Percentiles rank a stretch among this genome's conserved stretches.
Evolutionary conservation across 2,329 filamentous ascomycete species (phyloP).

Genomic region (Botrytis paeoniae): DNA sequence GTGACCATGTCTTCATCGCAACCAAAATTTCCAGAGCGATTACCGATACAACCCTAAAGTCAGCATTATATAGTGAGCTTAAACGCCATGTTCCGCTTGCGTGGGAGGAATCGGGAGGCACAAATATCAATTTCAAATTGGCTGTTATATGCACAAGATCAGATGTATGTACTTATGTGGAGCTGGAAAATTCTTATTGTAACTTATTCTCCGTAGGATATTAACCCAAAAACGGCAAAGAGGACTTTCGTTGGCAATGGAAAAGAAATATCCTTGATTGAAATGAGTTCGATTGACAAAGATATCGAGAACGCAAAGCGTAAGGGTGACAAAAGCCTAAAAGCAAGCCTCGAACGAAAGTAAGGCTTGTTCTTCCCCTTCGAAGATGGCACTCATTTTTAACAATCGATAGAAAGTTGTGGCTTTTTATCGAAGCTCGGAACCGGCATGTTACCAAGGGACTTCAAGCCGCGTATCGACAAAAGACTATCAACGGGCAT

Average conservation of each 20-base stretch:
- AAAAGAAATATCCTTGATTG: not conserved
- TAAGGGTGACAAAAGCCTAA: not conserved
- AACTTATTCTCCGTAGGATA: not conserved
- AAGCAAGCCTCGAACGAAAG: not conserved
- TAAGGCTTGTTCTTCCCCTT: not conserved
- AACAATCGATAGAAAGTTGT: not conserved
- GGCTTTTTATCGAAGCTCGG: not conserved
- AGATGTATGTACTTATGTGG: not conserved
- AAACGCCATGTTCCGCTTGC: slow-evolving; percentile 1
- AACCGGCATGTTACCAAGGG: not conserved
- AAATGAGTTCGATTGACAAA: not conserved
- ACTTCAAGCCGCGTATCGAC: not conserved
- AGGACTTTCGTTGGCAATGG: not conserved
- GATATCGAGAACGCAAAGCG: not conserved
- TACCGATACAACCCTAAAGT: not conserved
- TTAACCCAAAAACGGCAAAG: not conserved
- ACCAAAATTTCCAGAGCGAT: slow-evolving; percentile 24
- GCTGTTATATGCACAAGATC: not conserved
- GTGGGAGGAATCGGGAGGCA: slow-evolving; percentile 20
- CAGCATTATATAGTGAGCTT: not conserved
- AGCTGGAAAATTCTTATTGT: not conserved
- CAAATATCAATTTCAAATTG: not conserved
- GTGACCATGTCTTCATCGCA: slow-evolving; percentile 40
- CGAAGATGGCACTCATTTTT: not conserved
- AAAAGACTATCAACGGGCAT: slow-evolving; percentile 18